Percentiles rank a stretch among this genome's conserved stretches.
These are phyloP conservation scores for Mortierella sp. DNA, from an alignment of 371 early-diverging fungal species.

Conservation along the genomic window DNA sequence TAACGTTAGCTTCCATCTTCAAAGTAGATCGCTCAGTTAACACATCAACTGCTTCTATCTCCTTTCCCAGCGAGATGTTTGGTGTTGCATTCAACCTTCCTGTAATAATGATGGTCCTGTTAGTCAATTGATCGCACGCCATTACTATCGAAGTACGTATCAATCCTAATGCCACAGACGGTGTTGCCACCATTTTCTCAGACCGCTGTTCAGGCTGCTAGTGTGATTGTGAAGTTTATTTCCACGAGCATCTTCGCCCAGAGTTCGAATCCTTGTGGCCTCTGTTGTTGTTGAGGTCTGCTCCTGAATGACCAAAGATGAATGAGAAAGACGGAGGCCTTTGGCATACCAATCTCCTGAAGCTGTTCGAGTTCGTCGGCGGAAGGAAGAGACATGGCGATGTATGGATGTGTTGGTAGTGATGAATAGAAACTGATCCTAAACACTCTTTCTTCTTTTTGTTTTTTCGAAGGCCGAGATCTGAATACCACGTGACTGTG, in stretches of 20 bases:
- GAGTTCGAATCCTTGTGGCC: background rate
- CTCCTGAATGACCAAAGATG: background rate
- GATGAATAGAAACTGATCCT: conserved; percentile 5
- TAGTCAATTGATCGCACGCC: background rate
- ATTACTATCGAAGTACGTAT: background rate
- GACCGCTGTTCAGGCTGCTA: background rate
- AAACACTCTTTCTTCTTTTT: background rate
- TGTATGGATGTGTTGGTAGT: background rate
- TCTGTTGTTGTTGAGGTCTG: background rate
- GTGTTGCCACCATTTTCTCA: background rate
- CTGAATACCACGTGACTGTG: background rate
- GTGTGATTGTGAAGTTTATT: background rate
- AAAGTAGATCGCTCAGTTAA: background rate
- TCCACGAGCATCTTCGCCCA: background rate
- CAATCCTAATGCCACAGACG: background rate
- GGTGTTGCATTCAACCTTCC: background rate
- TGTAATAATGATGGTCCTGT: background rate
- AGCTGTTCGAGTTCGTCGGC: conserved; percentile 87
- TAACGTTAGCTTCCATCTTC: background rate
- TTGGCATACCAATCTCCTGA: conserved; percentile 78
- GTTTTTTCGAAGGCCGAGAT: background rate
- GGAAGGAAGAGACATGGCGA: conserved; percentile 75
- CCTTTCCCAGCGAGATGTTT: background rate
- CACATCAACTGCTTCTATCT: background rate
- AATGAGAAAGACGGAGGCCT: background rate